Evolutionary conservation across 352 stramenopile genomes (phyloP).

Genomic region (Phytophthora uliginosa): DNA sequence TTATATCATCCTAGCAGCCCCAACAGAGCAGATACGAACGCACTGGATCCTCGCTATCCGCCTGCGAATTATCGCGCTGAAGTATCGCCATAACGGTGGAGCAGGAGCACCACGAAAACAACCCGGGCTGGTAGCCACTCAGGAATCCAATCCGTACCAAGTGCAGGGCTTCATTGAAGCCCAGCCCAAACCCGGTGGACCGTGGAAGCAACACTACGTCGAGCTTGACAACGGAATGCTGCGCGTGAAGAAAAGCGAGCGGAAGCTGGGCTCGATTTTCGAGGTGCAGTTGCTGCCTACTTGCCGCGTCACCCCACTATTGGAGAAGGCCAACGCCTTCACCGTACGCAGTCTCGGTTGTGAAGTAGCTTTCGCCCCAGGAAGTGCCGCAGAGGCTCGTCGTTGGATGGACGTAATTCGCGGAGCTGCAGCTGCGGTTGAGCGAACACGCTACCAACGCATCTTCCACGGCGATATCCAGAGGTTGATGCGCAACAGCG

Average conservation of each 20-base stretch:
- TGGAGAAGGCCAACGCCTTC: constrained; percentile 71
- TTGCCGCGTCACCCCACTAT: constrained; percentile 44
- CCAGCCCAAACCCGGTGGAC: constrained; percentile 51
- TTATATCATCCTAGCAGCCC: constrained; percentile 57
- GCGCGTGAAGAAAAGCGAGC: constrained; percentile 72
- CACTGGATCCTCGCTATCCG: constrained; percentile 76
- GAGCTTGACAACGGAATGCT: constrained; percentile 76
- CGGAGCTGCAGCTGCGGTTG: constrained; percentile 33
- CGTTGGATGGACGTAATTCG: constrained; percentile 61
- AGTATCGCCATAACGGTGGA: constrained; percentile 59
- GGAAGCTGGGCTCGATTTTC: constrained; percentile 60
- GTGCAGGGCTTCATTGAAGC: constrained; percentile 71
- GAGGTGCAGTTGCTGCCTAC: constrained; percentile 66
- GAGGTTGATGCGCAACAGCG: constrained; percentile 52
- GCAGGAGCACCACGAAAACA: constrained; percentile 13
- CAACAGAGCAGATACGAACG: constrained; percentile 55
- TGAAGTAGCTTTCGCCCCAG: constrained; percentile 59
- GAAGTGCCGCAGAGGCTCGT: constrained; percentile 46
- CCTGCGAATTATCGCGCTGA: constrained; percentile 72
- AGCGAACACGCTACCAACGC: constrained; percentile 42
- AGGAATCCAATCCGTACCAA: constrained; percentile 28
- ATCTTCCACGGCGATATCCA: constrained; percentile 68
- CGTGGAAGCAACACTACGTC: constrained; percentile 71
- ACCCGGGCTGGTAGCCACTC: neutral
- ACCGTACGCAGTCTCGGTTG: constrained; percentile 56